These are phyloP conservation scores for Rhynchospora tenuis DNA, from an alignment of 176 grass and related monocot genomes.

Conservation along the genomic window DNA sequence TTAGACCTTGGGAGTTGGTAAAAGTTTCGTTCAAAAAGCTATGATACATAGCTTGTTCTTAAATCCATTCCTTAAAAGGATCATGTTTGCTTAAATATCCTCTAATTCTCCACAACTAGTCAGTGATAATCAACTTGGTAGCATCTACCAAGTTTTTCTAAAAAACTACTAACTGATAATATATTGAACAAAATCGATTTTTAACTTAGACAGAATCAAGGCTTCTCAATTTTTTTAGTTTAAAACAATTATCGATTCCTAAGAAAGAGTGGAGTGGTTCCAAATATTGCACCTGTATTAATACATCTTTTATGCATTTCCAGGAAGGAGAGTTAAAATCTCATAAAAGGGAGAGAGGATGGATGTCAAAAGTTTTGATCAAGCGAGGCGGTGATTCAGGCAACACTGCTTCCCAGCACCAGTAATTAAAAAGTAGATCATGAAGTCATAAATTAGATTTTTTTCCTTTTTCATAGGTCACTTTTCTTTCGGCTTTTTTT, in stretches of 20 bases:
- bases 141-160: too few species aligned
- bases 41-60: background rate
- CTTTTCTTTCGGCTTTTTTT: background rate
- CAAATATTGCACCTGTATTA: background rate
- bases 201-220: background rate
- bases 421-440: background rate
- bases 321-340: slow-evolving; percentile 6
- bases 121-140: too few species aligned
- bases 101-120: too few species aligned
- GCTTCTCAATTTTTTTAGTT: background rate
- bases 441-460: background rate
- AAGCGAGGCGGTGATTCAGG: background rate
- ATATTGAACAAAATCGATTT: too few species aligned
- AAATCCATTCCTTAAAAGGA: too few species aligned
- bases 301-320: background rate
- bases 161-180: too few species aligned
- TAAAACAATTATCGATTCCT: background rate
- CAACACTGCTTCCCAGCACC: too few species aligned
- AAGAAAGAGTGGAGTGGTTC: background rate
- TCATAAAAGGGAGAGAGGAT: slow-evolving; percentile 19
- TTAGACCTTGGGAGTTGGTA: too few species aligned
- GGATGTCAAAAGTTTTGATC: slow-evolving; percentile 2
- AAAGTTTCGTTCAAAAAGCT: too few species aligned
- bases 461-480: background rate
- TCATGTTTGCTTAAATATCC: too few species aligned